Percentiles rank a stretch among this genome's conserved stretches.
Evolutionary conservation across 2,329 filamentous ascomycete genomes (phyloP).

Genomic region (Aspergillus pseudoviridinutans): DNA sequence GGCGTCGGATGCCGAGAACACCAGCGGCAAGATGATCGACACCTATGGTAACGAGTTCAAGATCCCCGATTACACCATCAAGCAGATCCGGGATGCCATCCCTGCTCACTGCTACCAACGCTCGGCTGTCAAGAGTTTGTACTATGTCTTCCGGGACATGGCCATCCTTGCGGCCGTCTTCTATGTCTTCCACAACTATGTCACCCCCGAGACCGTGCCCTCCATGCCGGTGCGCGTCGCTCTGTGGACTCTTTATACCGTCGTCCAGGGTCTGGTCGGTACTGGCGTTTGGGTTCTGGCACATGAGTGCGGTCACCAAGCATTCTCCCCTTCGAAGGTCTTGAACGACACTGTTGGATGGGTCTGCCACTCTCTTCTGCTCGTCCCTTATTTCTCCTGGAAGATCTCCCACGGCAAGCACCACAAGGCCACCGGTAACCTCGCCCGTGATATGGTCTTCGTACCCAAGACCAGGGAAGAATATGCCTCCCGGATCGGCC

Average conservation of each 20-base stretch:
- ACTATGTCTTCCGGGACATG: conserved; percentile 82
- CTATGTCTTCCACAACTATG: conserved; percentile 81
- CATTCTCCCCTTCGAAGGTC: conserved; percentile 87
- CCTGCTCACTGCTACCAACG: conserved; percentile 96
- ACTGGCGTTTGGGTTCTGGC: conserved; percentile 96
- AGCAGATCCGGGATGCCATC: conserved; percentile 94
- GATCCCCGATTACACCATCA: conserved; percentile 93
- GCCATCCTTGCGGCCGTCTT: conserved; percentile 70
- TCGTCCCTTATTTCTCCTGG: conserved; percentile 99
- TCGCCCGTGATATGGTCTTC: conserved; percentile 99
- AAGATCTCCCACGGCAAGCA: conserved; percentile 99
- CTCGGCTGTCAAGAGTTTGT: conserved; percentile 68
- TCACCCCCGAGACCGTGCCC: conserved; percentile 79
- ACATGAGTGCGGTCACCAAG: conserved; percentile 96
- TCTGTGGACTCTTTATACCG: conserved; percentile 65
- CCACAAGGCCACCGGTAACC: conserved; percentile 97
- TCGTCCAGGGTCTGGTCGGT: conserved; percentile 86
- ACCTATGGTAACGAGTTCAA: conserved; percentile 94
- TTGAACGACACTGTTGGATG: conserved; percentile 92
- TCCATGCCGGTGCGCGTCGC: conserved; percentile 62
- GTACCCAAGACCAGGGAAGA: conserved; percentile 85
- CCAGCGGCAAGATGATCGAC: conserved; percentile 65
- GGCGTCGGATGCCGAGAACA: conserved; percentile 61
- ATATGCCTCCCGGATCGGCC: conserved; percentile 71
- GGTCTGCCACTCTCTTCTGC: conserved; percentile 79